Percentiles rank a stretch among this genome's conserved stretches.
Evolutionary conservation across 768 basidiomycete species (phyloP).

Genomic region (Boletellus sp.): DNA sequence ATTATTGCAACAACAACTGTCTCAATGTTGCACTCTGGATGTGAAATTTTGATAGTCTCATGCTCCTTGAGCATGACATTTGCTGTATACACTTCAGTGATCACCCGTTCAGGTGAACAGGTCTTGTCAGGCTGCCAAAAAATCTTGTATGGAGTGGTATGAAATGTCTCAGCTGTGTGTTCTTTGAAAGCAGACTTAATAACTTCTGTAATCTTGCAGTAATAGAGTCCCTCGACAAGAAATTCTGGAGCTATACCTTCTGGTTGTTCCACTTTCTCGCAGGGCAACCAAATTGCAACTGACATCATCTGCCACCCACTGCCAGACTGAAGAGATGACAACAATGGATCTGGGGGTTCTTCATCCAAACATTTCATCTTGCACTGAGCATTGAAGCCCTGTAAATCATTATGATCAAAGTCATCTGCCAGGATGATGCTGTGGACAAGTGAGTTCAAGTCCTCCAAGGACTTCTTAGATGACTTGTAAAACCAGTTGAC

Average conservation of each 20-base stretch:
- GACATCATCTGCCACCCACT: constrained; percentile 8
- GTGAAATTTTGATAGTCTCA: constrained; percentile 3
- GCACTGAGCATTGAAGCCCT: not conserved
- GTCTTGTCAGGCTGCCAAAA: constrained; percentile 7
- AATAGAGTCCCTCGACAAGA: constrained; percentile 26
- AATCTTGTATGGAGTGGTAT: constrained; percentile 13
- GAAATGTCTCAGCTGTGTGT: constrained; percentile 9
- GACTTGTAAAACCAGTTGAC: constrained; percentile 29
- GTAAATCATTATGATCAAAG: not conserved
- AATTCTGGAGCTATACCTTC: constrained; percentile 4
- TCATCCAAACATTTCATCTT: not conserved
- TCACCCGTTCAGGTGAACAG: constrained; percentile 10
- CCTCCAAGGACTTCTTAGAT: constrained; percentile 7
- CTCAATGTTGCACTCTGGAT: constrained; percentile 11
- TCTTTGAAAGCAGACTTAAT: constrained; percentile 22
- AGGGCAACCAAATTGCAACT: constrained; percentile 6
- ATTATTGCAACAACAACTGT: constrained; percentile 18
- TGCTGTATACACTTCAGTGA: constrained; percentile 23
- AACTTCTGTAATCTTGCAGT: constrained; percentile 20
- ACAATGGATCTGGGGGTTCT: not conserved
- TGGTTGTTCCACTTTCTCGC: not conserved
- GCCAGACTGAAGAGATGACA: not conserved
- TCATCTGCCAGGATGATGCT: not conserved
- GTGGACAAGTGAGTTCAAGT: constrained; percentile 9
- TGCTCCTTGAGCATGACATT: constrained; percentile 15